Conservation (phyloP, 1,284 basidiomycete species). For the Trichosporon asahii region DNA sequence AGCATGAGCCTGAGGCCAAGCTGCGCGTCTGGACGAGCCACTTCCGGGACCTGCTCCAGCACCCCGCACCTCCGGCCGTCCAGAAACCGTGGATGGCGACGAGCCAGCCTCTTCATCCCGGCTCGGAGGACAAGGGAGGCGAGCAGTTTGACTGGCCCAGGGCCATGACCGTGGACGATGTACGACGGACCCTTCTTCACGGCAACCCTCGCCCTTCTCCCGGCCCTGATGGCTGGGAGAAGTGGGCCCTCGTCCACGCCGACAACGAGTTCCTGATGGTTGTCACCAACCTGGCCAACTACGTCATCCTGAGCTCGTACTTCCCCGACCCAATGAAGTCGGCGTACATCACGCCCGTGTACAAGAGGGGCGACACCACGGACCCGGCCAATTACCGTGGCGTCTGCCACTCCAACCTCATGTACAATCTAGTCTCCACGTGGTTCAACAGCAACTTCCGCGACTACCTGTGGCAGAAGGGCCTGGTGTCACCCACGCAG, state of each 20-base stretch:
- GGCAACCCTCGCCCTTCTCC: conserved; percentile 37
- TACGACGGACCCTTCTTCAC: conserved; percentile 22
- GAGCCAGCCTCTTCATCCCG: too few species aligned
- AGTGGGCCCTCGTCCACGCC: conserved; percentile 42
- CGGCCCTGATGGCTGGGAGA: conserved; percentile 42
- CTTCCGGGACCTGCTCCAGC: too few species aligned
- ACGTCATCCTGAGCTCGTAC: conserved; percentile 31
- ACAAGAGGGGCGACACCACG: conserved; percentile 36
- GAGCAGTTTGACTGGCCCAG: too few species aligned
- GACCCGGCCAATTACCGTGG: conserved; percentile 44
- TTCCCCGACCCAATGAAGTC: conserved; percentile 38
- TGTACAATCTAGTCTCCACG: conserved; percentile 10
- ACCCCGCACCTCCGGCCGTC: too few species aligned
- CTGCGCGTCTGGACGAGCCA: too few species aligned
- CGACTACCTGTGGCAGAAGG: conserved; percentile 27
- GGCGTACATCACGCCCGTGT: conserved; percentile 40
- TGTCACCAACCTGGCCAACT: conserved; percentile 42
- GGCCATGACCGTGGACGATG: neutral
- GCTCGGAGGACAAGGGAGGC: too few species aligned
- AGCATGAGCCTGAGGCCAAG: neutral
- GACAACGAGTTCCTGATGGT: conserved; percentile 31
- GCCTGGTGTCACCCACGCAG: conserved; percentile 42
- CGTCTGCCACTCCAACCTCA: conserved; percentile 34
- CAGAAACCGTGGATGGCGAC: too few species aligned
- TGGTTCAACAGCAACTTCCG: conserved; percentile 23